Evolutionary conservation across 768 basidiomycete species (phyloP), one percentile per base, ranked within the genome.

Genomic region (Rhizopogon rudus): DNA sequence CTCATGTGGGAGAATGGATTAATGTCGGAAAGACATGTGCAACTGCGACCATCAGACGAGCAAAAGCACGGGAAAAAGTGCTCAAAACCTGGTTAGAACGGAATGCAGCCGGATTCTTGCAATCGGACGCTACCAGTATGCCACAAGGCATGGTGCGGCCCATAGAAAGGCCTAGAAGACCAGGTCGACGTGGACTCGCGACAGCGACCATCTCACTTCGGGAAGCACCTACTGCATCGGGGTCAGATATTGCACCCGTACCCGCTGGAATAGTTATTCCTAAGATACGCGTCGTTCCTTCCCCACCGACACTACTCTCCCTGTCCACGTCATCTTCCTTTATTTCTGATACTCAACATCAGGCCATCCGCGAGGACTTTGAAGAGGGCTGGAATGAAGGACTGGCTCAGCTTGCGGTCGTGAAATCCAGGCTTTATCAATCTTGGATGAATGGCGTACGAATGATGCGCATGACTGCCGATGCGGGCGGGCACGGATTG

Each of bases 31-130:
- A 80, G 57, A 63, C 76, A 0, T 81, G 84, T 60, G 87, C 86
- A 1, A 70, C 86, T 8, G 77, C 78, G 1, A 86, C 87, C 0
- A 74, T 86, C 41, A 77, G 74, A 51, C 75, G 81, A 40, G 82
- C 86, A 1, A 82, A 78, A 60, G 86, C 86, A 57, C 73, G 82
- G 41, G 93, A 94, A 70, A 83, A 81, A 66, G 74, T 71, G 55
- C 64, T 88, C 53, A 83, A 72, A 43, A 65, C 64, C 20, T 81
- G 81, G 80, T 57, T 80, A 12, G 81, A 82, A 57, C 55, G 64
- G 6, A 64, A 62, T 51, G 60, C 59, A 7, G 60, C 31, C 46
- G 44, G 44, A 48, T 37, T 39, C 28, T 35, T 29, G 6, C 22
- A 2, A 45, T 43, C 22, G 12, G 40, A 29, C 54, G 49, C 48